These are phyloP conservation scores for Globisporangium okanoganense DNA, from an alignment of 352 stramenopile species.

Conservation along the genomic window DNA sequence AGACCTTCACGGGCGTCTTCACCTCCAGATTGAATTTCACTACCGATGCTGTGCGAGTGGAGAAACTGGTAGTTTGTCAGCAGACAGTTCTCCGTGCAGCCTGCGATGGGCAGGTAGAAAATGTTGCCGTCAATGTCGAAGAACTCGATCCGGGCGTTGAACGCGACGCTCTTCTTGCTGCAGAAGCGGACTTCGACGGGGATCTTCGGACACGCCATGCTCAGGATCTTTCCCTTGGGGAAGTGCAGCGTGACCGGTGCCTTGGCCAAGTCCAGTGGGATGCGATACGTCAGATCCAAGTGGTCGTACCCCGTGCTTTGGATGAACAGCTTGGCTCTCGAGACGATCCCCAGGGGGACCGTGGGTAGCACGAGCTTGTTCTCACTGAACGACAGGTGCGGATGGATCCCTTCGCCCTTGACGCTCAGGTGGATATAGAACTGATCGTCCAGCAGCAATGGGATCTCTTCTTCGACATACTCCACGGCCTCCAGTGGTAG, in stretches of 20 bases:
- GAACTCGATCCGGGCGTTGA: slow-evolving; percentile 91
- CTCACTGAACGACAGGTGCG: slow-evolving; percentile 89
- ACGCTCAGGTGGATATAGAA: slow-evolving; percentile 85
- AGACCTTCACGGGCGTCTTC: background rate
- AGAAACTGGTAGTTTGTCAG: slow-evolving; percentile 91
- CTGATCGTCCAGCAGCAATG: slow-evolving; percentile 60
- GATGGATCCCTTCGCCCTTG: slow-evolving; percentile 85
- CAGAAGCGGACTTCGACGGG: slow-evolving; percentile 84
- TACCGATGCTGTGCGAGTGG: slow-evolving; percentile 23
- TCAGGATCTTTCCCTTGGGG: slow-evolving; percentile 85
- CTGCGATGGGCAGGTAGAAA: slow-evolving; percentile 82
- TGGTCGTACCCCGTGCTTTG: slow-evolving; percentile 90
- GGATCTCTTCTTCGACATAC: slow-evolving; percentile 75
- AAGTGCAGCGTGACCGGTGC: slow-evolving; percentile 86
- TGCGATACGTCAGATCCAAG: slow-evolving; percentile 82
- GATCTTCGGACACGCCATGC: slow-evolving; percentile 73
- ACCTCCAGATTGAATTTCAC: background rate
- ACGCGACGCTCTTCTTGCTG: slow-evolving; percentile 85
- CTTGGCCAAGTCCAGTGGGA: slow-evolving; percentile 70
- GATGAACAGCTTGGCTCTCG: slow-evolving; percentile 65
- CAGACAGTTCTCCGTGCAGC: slow-evolving; percentile 90
- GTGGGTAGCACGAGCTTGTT: slow-evolving; percentile 85
- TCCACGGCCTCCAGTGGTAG: slow-evolving; percentile 69
- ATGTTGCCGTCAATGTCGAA: slow-evolving; percentile 88
- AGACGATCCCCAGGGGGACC: slow-evolving; percentile 83